Evolutionary conservation across 2,329 filamentous ascomycete species (phyloP).

Genomic region (Beauveria rudraprayagi): DNA sequence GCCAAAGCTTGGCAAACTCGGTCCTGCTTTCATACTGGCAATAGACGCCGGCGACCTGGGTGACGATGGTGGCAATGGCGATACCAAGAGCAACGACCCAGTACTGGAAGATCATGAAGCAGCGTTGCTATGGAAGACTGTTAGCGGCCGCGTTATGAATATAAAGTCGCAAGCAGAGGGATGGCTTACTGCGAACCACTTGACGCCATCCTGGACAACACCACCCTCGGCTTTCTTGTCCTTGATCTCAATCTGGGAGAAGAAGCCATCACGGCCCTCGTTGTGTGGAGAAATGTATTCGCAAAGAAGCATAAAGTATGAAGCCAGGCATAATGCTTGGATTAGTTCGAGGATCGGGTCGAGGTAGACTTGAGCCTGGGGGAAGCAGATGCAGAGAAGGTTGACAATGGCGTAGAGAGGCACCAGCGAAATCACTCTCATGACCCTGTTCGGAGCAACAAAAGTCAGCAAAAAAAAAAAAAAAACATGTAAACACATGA

Average conservation of each 20-base stretch:
- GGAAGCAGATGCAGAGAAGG: slow-evolving; percentile 30
- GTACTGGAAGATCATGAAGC: slow-evolving; percentile 33
- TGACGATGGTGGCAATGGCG: slow-evolving; percentile 32
- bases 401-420: slow-evolving; percentile 32
- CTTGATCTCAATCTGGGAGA: slow-evolving; percentile 25
- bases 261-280: slow-evolving; percentile 26
- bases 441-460: slow-evolving; percentile 22
- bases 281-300: slow-evolving; percentile 31
- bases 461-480: not conserved
- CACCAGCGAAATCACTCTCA: slow-evolving; percentile 33
- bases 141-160: not conserved
- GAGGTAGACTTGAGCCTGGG: slow-evolving; percentile 31
- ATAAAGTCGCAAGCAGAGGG: not conserved
- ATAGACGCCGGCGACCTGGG: slow-evolving; percentile 22
- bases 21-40: slow-evolving; percentile 22
- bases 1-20: slow-evolving; percentile 24
- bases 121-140: slow-evolving; percentile 19
- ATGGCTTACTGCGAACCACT: slow-evolving; percentile 24
- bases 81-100: slow-evolving; percentile 26
- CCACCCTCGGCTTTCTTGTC: slow-evolving; percentile 19
- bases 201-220: slow-evolving; percentile 20
- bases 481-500: not conserved
- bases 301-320: slow-evolving; percentile 36
- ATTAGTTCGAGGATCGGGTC: slow-evolving; percentile 29
- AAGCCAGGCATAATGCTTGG: slow-evolving; percentile 32